Evolutionary conservation across 371 early-diverging fungal species (phyloP).

Genomic region (Mortierella sp.): DNA sequence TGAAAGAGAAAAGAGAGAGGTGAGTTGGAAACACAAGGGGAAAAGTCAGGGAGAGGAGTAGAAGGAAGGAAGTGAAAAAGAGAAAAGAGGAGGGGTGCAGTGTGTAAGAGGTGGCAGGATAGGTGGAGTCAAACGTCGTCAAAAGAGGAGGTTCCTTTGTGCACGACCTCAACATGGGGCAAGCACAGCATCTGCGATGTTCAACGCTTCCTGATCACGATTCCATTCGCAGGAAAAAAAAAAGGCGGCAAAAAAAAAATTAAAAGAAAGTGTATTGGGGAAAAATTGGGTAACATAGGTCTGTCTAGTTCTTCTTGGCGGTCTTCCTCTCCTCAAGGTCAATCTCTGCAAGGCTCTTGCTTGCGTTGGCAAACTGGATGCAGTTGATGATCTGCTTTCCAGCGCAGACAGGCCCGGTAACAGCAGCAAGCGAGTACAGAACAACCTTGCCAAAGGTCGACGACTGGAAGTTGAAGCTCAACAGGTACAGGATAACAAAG

Average conservation of each 20-base stretch:
- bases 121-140: not conserved
- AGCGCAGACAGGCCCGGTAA: constrained; percentile 84
- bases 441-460: constrained; percentile 27
- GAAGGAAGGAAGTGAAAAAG: not conserved
- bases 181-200: not conserved
- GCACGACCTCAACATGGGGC: not conserved
- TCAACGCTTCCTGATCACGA: not conserved
- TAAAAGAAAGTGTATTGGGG: not conserved
- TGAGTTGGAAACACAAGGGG: not conserved
- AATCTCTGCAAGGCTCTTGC: constrained; percentile 79
- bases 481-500: constrained; percentile 89
- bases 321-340: constrained; percentile 74
- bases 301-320: constrained; percentile 39
- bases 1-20: not conserved
- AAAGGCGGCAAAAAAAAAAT: not conserved
- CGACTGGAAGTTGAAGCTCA: constrained; percentile 57
- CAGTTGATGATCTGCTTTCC: constrained; percentile 93
- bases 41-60: not conserved
- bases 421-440: constrained; percentile 53
- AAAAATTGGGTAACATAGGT: not conserved
- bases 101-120: not conserved
- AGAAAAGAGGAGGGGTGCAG: not conserved
- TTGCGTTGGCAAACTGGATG: constrained; percentile 92
- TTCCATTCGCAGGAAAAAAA: not conserved
- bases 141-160: not conserved